These are phyloP conservation scores for Xylaria sp. DNA, from an alignment of 2,329 filamentous ascomycete species.

Conservation along the genomic window DNA sequence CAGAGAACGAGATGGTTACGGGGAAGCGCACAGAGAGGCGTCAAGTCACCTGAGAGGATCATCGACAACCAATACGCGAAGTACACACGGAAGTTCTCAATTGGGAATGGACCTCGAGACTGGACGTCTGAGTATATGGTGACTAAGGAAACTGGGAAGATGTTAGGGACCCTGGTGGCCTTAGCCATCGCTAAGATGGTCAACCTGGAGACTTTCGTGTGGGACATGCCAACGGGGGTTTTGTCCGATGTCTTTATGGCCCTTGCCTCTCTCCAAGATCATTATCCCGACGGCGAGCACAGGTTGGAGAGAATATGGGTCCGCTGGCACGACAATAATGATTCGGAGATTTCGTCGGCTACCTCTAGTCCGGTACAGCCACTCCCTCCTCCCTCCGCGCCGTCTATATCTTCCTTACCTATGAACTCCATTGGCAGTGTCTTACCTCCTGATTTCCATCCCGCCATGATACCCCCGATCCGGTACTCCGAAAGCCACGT, in stretches of 20 bases:
- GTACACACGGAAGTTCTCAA: conserved; percentile 79
- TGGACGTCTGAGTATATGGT: conserved; percentile 85
- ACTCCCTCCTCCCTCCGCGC: conserved; percentile 21
- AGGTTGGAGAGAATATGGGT: conserved; percentile 77
- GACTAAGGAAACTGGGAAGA: conserved; percentile 81
- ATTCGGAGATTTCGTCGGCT: conserved; percentile 42
- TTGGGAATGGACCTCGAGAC: conserved; percentile 77
- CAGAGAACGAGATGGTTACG: conserved; percentile 42
- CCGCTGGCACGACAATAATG: conserved; percentile 78
- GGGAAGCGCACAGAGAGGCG: conserved; percentile 24
- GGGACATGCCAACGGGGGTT: conserved; percentile 89
- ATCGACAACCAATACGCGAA: conserved; percentile 71
- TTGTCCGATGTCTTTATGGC: conserved; percentile 81
- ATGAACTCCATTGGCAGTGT: conserved; percentile 26
- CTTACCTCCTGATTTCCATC: conserved; percentile 33
- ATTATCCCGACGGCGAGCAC: conserved; percentile 59
- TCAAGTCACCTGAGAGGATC: conserved; percentile 34
- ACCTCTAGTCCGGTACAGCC: conserved; percentile 34
- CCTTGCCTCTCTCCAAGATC: conserved; percentile 69
- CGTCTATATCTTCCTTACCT: conserved; percentile 25
- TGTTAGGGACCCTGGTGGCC: conserved; percentile 82
- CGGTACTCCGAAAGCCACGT: conserved; percentile 60
- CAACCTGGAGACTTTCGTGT: conserved; percentile 79
- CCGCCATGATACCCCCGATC: conserved; percentile 43
- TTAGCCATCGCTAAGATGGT: conserved; percentile 80